Percentiles rank a stretch among this genome's conserved stretches.
Evolutionary conservation across 257 asterid genomes (phyloP).

Genomic region (Fraxinus quadrangulata): DNA sequence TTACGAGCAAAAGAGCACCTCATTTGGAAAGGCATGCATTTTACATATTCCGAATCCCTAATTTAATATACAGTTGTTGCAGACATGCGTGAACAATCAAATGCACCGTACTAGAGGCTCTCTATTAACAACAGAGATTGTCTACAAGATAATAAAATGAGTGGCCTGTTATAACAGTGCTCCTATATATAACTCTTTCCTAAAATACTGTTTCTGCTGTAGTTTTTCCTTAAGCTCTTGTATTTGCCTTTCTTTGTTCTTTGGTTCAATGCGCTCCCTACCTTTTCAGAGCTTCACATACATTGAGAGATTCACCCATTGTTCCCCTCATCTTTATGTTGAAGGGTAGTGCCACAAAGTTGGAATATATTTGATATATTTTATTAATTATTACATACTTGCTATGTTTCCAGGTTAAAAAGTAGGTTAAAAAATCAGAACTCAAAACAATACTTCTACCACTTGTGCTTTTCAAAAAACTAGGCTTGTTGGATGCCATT

Average conservation of each 20-base stretch:
- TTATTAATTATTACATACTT: neutral
- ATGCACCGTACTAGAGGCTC: neutral
- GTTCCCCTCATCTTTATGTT: neutral
- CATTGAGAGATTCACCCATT: neutral
- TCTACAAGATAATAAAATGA: neutral
- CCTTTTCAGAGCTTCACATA: neutral
- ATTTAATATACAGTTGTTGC: neutral
- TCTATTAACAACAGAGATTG: neutral
- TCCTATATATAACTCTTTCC: neutral
- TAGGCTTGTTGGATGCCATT: neutral
- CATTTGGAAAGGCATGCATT: no score
- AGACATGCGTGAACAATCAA: neutral
- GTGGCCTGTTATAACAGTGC: neutral
- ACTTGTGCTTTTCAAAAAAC: neutral
- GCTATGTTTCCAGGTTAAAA: neutral
- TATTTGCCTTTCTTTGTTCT: neutral
- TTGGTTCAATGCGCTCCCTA: neutral
- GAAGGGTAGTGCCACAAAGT: neutral
- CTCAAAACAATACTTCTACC: neutral
- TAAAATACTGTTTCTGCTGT: neutral
- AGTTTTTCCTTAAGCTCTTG: neutral
- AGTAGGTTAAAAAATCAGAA: neutral
- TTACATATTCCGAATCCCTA: neutral
- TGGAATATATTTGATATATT: neutral
- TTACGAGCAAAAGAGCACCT: neutral